Base-by-base conservation (phyloP, 768 basidiomycete genomes). In the Suillus placidus region DNA sequence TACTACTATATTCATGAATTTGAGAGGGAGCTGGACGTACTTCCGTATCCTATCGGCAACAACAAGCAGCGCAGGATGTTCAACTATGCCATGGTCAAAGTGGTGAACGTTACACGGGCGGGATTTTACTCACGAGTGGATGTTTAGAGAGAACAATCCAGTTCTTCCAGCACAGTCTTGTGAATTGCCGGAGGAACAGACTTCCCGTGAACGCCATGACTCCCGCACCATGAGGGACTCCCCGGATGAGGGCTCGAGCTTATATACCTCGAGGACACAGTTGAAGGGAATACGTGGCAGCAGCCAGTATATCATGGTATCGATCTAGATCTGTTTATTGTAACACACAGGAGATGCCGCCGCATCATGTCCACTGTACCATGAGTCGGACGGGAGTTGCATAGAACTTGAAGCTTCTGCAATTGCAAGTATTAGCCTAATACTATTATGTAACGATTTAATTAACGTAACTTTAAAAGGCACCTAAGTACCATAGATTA, bases 101-200 rank as follows among this genome's bases (percentile, higher is more conserved):
- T 52, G n/a, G 30, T 58, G 4, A 30, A 51, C n/a, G 38, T 64
- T 43, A 43, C 55, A 18, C 40, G 58, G 38, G 12, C 23, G 4
- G 43, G 4, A 20, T 30, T 7, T 2, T 30, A 80, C 88, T 73
- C 70, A 90, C 89, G 72, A 88, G 75, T 61, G 87, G 83, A 74
- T 89, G 87, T 71, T 85, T 89, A 30, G 83, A 86, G 35, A 91
- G 79, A 0, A 90, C 81, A 51, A 91, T 90, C 88, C 87, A 90
- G 68, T 91, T 91, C 80, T 92, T 92, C 84, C 86, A 84, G 63
- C 85, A 83, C 26, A 92, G 76, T 2, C 84, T 86, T 4, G 76
- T 74, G 63, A 88, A 83, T 77, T 92, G 90, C 37, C 84, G 81
- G 80, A 85, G 84, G 73, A 90, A 88, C 42, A 88, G 74, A 64